Conservation (phyloP, 1,284 basidiomycete genomes). For the Heterobasidion annosum region DNA sequence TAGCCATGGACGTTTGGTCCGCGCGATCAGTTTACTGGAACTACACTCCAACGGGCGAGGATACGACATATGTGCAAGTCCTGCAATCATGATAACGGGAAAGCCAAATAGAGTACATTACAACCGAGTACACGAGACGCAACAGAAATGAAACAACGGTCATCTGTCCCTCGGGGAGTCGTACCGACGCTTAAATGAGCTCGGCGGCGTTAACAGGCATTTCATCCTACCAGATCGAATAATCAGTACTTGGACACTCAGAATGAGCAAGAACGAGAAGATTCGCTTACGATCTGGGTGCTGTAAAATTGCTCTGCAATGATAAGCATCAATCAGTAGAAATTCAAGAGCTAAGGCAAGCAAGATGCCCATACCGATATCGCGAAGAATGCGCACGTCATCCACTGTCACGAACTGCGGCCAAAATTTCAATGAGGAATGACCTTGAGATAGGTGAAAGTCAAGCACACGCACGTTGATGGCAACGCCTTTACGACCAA, state of each 20-base stretch:
- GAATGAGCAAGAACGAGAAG: conserved; percentile 9
- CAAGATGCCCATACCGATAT: conserved; percentile 61
- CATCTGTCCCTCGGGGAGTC: not conserved
- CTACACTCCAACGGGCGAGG: too few species aligned
- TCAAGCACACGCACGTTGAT: conserved; percentile 60
- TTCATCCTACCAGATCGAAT: conserved; percentile 58
- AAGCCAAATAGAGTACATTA: conserved; percentile 1
- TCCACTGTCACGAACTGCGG: conserved; percentile 83
- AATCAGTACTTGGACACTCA: conserved; percentile 5
- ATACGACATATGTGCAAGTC: too few species aligned
- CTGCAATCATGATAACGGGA: not conserved
- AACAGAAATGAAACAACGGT: not conserved
- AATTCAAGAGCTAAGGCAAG: conserved; percentile 6
- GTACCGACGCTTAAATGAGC: conserved; percentile 42
- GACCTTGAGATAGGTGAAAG: not conserved
- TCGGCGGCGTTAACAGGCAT: conserved; percentile 92
- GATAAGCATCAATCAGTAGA: conserved; percentile 4
- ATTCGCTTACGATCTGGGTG: conserved; percentile 67
- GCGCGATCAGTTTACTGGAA: too few species aligned
- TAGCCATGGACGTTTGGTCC: too few species aligned
- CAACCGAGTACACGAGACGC: not conserved
- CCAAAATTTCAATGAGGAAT: conserved; percentile 8
- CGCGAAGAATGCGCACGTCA: conserved; percentile 83
- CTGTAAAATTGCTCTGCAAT: conserved; percentile 75
- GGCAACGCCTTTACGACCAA: conserved; percentile 90